phyloP scores from a whole-genome alignment of 257 asterid species.

The Rhazya stricta region DNA sequence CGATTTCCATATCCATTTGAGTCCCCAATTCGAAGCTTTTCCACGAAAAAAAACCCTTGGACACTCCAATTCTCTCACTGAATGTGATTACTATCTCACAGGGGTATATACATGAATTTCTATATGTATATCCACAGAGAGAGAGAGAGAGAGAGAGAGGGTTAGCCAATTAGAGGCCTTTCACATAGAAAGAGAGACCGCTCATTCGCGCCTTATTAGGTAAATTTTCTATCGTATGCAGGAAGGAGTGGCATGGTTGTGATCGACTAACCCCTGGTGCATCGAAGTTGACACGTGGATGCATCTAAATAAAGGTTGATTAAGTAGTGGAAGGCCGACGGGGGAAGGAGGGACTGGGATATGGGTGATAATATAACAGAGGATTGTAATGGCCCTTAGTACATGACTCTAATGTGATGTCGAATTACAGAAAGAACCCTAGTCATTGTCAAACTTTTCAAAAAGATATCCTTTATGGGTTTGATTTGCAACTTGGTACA shows the following conservation, averaged over 20 bases:
- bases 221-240: conserved; percentile 10
- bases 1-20: conserved; percentile 27
- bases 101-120: not conserved
- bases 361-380: not conserved
- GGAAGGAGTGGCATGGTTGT: not conserved
- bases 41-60: conserved; percentile 7
- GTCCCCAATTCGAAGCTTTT: not conserved
- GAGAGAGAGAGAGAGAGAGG: not conserved
- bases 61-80: not conserved
- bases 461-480: not conserved
- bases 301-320: not conserved
- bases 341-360: not conserved
- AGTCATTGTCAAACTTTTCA: conserved; percentile 5
- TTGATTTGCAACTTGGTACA: not conserved
- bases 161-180: not conserved
- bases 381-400: not conserved
- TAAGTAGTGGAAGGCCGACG: not conserved
- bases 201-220: conserved; percentile 11
- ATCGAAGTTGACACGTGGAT: not conserved
- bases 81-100: not conserved
- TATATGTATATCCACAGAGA: not conserved
- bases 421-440: not conserved
- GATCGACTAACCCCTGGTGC: not conserved
- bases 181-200: not conserved
- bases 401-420: not conserved